Conservation (phyloP, 148 eudicot species). For the Heliosperma pusillum region DNA sequence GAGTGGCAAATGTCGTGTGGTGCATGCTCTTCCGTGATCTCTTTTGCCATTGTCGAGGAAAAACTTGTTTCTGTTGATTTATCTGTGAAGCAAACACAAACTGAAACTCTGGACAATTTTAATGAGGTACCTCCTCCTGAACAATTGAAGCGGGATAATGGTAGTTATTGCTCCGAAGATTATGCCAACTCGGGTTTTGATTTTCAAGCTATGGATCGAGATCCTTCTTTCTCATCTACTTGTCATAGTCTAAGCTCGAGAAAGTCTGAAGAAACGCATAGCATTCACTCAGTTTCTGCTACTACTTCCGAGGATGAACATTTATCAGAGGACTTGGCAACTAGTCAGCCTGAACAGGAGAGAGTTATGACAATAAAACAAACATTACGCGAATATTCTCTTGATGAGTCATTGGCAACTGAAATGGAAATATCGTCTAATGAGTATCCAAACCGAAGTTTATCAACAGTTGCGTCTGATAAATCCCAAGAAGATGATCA, state of each 20-base stretch:
- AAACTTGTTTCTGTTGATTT: slow-evolving; percentile 48
- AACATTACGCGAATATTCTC: slow-evolving; percentile 40
- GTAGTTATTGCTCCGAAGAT: slow-evolving; percentile 72
- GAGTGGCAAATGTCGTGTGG: slow-evolving; percentile 71
- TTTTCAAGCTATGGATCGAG: slow-evolving; percentile 73
- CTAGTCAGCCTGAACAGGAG: slow-evolving; percentile 48
- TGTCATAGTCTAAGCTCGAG: slow-evolving; percentile 40
- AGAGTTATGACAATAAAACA: slow-evolving; percentile 32
- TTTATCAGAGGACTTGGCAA: slow-evolving; percentile 29
- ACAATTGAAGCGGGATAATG: slow-evolving; percentile 36
- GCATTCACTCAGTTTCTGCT: slow-evolving; percentile 43
- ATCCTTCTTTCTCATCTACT: slow-evolving; percentile 33
- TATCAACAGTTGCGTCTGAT: slow-evolving; percentile 55
- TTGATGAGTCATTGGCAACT: slow-evolving; percentile 66
- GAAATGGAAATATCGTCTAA: slow-evolving; percentile 70
- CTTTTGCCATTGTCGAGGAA: slow-evolving; percentile 45
- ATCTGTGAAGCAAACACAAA: slow-evolving; percentile 29
- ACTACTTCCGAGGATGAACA: slow-evolving; percentile 62
- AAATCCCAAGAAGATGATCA: slow-evolving; percentile 50
- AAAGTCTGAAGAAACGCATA: slow-evolving; percentile 50
- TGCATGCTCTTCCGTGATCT: slow-evolving; percentile 58
- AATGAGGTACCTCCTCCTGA: slow-evolving; percentile 27
- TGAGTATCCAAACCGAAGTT: slow-evolving; percentile 50
- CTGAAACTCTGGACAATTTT: slow-evolving; percentile 28
- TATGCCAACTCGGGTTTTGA: slow-evolving; percentile 68